phyloP scores from a whole-genome alignment of 1,284 basidiomycete species.

The Irpex sp. region DNA sequence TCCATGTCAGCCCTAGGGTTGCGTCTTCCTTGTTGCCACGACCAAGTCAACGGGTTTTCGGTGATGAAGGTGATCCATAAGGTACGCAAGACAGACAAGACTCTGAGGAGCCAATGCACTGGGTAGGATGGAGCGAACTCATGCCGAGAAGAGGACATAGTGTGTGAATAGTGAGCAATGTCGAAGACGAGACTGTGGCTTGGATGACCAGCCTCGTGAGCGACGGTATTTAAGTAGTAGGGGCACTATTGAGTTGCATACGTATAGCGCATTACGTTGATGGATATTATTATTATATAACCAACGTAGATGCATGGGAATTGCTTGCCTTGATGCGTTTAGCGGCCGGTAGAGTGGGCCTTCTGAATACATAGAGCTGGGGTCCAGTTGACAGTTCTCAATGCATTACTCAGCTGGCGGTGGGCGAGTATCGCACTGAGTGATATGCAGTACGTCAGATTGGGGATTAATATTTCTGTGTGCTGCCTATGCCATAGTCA shows the following conservation, averaged over 20 bases:
- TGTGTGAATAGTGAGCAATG: not conserved
- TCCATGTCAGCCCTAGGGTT: constrained; percentile 14
- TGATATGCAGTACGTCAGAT: not conserved
- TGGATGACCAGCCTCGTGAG: not conserved
- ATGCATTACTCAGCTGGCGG: not conserved
- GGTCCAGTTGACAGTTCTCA: not conserved
- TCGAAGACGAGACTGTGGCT: too few relatives aligned
- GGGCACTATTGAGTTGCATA: not conserved
- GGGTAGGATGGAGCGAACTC: constrained; percentile 2
- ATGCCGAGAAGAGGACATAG: not conserved
- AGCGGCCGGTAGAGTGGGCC: not conserved
- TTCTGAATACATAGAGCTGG: not conserved
- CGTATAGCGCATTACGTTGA: not conserved
- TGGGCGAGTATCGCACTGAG: not conserved
- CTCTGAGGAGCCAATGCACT: not conserved
- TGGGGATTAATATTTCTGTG: not conserved
- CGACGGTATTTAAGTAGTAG: not conserved
- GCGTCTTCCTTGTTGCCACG: constrained; percentile 7
- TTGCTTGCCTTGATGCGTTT: not conserved
- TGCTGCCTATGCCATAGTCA: not conserved
- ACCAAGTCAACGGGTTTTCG: constrained; percentile 9
- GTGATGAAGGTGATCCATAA: constrained; percentile 6
- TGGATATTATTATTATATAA: not conserved
- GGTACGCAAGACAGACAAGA: constrained; percentile 1
- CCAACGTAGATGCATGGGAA: not conserved